Evolutionary conservation across 371 early-diverging fungal genomes (phyloP).

Genomic region (Syncephalastrum contaminatum): DNA sequence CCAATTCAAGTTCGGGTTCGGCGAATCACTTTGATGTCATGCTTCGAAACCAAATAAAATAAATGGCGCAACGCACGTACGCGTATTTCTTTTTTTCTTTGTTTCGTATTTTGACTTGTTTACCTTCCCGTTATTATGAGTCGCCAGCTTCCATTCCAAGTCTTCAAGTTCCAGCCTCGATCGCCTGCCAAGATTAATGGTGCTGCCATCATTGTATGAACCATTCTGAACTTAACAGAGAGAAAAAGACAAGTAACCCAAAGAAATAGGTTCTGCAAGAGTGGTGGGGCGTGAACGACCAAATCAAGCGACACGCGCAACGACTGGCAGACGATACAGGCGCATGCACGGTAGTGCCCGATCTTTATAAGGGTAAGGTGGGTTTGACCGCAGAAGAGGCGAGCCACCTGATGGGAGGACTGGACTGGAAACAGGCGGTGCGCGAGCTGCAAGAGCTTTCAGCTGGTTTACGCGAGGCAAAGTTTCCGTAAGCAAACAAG

Average conservation of each 20-base stretch:
- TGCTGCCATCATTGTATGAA: constrained; percentile 27
- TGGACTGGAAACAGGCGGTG: constrained; percentile 47
- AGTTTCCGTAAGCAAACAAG: constrained; percentile 13
- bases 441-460: constrained; percentile 30
- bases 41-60: too few species aligned
- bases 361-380: constrained; percentile 50
- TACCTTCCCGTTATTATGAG: constrained; percentile 2
- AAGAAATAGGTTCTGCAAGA: constrained; percentile 26
- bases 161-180: constrained; percentile 19
- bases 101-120: constrained; percentile 3
- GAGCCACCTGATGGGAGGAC: constrained; percentile 44
- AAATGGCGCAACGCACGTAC: too few species aligned
- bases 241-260: neutral
- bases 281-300: constrained; percentile 47
- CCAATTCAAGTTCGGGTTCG: too few species aligned
- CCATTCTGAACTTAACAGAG: neutral
- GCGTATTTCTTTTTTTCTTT: neutral
- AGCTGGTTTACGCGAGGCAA: constrained; percentile 16
- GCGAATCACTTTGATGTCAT: too few species aligned
- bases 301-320: constrained; percentile 44
- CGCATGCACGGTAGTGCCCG: constrained; percentile 42
- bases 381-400: constrained; percentile 49
- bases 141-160: constrained; percentile 16
- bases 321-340: constrained; percentile 47
- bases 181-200: constrained; percentile 12